These are phyloP conservation scores for Camellia japonica DNA, from an alignment of 148 eudicot species.

Conservation along the genomic window DNA sequence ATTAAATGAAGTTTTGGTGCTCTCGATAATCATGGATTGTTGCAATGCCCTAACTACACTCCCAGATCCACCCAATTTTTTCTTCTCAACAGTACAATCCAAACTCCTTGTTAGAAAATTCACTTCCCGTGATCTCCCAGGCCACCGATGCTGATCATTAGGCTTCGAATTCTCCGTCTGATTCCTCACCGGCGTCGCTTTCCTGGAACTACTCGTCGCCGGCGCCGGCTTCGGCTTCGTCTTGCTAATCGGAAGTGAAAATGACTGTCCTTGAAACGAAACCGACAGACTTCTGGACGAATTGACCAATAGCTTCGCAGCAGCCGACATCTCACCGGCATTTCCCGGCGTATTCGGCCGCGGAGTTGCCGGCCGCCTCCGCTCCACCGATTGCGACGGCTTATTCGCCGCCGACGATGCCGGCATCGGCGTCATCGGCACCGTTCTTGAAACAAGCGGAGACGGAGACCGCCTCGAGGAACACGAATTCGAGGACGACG, in stretches of 20 bases:
- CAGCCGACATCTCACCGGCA: conserved; percentile 34
- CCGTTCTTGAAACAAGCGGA: conserved; percentile 38
- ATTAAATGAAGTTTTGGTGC: conserved; percentile 14
- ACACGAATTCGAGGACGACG: conserved; percentile 29
- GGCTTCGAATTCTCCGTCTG: conserved; percentile 42
- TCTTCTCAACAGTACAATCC: conserved; percentile 49
- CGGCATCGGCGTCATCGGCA: conserved; percentile 22
- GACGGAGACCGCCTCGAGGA: conserved; percentile 47
- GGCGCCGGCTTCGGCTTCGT: conserved; percentile 32
- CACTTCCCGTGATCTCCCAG: conserved; percentile 45
- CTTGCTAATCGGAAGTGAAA: conserved; percentile 31
- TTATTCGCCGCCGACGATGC: conserved; percentile 13
- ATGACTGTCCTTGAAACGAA: conserved; percentile 78
- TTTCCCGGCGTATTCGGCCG: conserved; percentile 12
- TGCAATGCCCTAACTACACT: conserved; percentile 46
- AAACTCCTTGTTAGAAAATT: conserved; percentile 56
- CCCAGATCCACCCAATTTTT: conserved; percentile 44
- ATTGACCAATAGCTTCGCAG: conserved; percentile 49
- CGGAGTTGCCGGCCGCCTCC: conserved; percentile 44
- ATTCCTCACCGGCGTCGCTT: conserved; percentile 29
- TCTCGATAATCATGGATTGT: conserved; percentile 35
- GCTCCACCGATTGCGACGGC: conserved; percentile 59
- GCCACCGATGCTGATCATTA: conserved; percentile 63
- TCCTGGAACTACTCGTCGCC: conserved; percentile 26
- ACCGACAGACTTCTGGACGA: conserved; percentile 60